A percentile compares a stretch with the other conserved stretches of the same genome.
Evolutionary conservation across 108 stramenopile species (phyloP).

Genomic region (Craspedostauros australis): DNA sequence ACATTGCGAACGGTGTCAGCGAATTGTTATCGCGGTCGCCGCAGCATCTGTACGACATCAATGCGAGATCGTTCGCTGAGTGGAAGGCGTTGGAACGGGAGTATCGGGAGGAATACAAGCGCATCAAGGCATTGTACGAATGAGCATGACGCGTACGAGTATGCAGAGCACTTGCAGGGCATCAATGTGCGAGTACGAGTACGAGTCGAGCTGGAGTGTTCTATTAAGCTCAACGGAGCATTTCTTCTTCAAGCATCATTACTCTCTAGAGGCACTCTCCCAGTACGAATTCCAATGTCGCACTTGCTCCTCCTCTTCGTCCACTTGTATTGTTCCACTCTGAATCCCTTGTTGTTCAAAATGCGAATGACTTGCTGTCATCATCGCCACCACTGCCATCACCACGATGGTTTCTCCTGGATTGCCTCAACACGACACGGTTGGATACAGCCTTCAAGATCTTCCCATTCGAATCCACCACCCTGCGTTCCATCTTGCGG

Average conservation of each 20-base stretch:
- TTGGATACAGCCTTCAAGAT: neutral
- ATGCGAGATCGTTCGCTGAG: slow-evolving; percentile 29
- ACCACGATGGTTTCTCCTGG: too few relatives aligned
- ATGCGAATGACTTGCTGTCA: too few relatives aligned
- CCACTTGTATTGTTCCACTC: too few relatives aligned
- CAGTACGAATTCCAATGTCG: too few relatives aligned
- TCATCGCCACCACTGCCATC: too few relatives aligned
- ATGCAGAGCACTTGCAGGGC: slow-evolving; percentile 1
- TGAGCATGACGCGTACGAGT: slow-evolving; percentile 44
- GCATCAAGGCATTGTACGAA: slow-evolving; percentile 65
- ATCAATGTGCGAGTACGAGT: neutral
- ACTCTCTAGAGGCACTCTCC: too few relatives aligned
- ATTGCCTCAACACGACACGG: too few relatives aligned
- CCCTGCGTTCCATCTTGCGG: too few relatives aligned
- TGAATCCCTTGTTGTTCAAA: too few relatives aligned
- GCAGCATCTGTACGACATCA: slow-evolving; percentile 32
- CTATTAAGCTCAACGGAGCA: neutral
- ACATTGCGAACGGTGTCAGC: slow-evolving; percentile 37
- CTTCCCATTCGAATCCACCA: neutral
- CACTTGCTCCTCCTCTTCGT: too few relatives aligned
- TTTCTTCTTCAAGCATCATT: too few relatives aligned
- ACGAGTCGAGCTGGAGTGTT: neutral
- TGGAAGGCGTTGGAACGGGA: slow-evolving; percentile 50
- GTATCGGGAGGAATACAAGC: slow-evolving; percentile 43
- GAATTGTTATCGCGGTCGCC: slow-evolving; percentile 56